Evolutionary conservation across 169 alveolate genomes (phyloP), one percentile per base, ranked within the genome.

Genomic region (Cryptosporidium viatorum): DNA sequence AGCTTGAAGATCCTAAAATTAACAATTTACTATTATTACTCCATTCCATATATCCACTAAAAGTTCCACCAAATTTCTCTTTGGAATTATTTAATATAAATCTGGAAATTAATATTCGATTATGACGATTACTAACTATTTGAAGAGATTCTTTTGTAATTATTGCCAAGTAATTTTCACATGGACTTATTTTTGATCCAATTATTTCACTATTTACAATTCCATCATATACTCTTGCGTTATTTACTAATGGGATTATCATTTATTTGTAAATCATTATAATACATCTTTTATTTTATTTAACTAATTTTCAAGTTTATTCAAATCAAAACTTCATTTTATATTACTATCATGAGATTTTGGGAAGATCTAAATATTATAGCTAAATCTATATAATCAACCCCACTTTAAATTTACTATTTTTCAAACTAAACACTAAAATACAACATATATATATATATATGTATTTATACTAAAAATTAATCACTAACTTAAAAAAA

Each of bases 51-150:
- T 14, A 0, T 14, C 75, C 89, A 41, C 35, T 62, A 62, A 62
- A 65, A 29, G 55, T 52, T n/a, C 59, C 58, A 29, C 12, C 9
- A 68, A 37, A 0, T 4, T 68, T 31, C 6, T 23, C 29, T 68
- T 68, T 26, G 23, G 14, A 9, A 43, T 43, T 29, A 0, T 14
- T 39, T 45, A 70, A 39, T 43, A 35, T 70, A 70, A 18, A 70
- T 2, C 75, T 26, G 58, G 80, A 50, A 14, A 80, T 8, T 1
- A 80, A 50, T 31, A 80, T 67, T 41, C 89, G 14, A n/a, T 80
- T 62, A n/a, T 52, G 89, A n/a, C 89, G 71, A 62, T 80, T 80
- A 67, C 89, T 80, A 2, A 80, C 68, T 23, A 80, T 80, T 43
- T 62, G 80, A 37, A 80, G 43, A 29, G 73, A 37, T 12, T 62